Base-by-base conservation (phyloP, 805 yeast genomes). In the Candida dendrica region DNA sequence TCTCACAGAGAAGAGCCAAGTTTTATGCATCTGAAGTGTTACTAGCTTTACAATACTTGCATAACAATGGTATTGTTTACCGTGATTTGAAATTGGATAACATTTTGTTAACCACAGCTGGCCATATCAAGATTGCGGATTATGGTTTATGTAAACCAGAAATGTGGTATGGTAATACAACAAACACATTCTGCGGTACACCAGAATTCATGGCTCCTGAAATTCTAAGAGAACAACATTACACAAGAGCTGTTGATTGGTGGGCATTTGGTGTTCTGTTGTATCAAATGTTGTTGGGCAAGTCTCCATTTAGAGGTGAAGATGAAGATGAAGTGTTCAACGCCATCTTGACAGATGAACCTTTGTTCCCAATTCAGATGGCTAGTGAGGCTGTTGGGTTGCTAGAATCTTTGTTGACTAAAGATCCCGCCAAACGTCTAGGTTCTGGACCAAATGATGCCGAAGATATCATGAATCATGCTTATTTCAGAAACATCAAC, bases 181-280 rank as follows among this genome's bases (percentile, higher is more conserved):
- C 97, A 0, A 81, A 87, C 4, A 93, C 98, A 0, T 93, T 91
- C 69, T 93, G 98, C 70, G 98, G 99, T 53, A 93, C 99, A 3
- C 99, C 99, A 0, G 98, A 93, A 63, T 86, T 93, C 52, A 93
- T 93, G 96, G 99, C 98, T 1, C 99, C 99, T 0, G 99, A 93
- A 64, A 91, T 93, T 51, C 71, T 93, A 57, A 81, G 87, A 49
- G 98, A 93, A 42, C 95, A 90, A 62, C 84, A 81, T 45, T 93
- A 93, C 57, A 93, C 89, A 41, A 79, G 95, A 57, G 84, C 93
- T 33, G 98, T 93, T 42, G 99, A 93, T 65, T 93, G 98, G 98
- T 93, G 98, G 98, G 98, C 98, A 1, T 88, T 90, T 71, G 99
- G 99, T 44, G 98, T 93, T 24, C 72, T 93, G 49, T 70, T 93